phyloP scores from a whole-genome alignment of 306 rosid genomes.

The Coriaria nepalensis region DNA sequence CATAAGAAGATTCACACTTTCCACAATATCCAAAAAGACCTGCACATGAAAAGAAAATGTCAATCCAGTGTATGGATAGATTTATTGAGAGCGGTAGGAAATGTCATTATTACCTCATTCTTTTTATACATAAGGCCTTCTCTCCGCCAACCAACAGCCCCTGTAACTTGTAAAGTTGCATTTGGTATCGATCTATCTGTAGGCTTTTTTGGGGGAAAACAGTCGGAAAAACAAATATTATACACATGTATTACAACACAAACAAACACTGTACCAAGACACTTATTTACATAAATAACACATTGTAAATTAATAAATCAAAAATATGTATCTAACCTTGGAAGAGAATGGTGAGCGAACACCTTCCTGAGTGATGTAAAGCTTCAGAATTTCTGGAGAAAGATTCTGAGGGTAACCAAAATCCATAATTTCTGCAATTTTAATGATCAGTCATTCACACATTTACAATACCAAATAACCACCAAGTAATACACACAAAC shows the following conservation, averaged over 20 bases:
- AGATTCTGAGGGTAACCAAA: slow-evolving; percentile 98
- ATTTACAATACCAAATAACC: slow-evolving; percentile 13
- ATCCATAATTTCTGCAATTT: slow-evolving; percentile 88
- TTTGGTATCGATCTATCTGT: slow-evolving; percentile 72
- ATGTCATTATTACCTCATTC: slow-evolving; percentile 58
- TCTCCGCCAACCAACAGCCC: slow-evolving; percentile 96
- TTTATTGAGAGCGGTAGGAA: no score
- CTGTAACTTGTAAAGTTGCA: slow-evolving; percentile 92
- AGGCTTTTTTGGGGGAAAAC: slow-evolving; percentile 27
- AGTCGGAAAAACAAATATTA: slow-evolving; percentile 4
- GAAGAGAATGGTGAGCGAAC: slow-evolving; percentile 97
- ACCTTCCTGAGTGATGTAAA: slow-evolving; percentile 95
- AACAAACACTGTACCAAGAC: no score
- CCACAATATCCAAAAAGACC: slow-evolving; percentile 93
- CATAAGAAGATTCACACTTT: slow-evolving; percentile 92
- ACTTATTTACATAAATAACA: no score
- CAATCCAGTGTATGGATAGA: no score
- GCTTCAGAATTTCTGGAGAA: slow-evolving; percentile 90
- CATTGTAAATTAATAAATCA: background rate
- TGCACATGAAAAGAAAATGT: no score
- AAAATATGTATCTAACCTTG: slow-evolving; percentile 48
- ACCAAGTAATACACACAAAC: no score
- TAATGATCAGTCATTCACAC: slow-evolving; percentile 11
- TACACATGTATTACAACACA: no score
- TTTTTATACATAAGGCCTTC: slow-evolving; percentile 88